phyloP scores from a whole-genome alignment of 495 filamentous ascomycete species.

The Xylaria sp. region DNA sequence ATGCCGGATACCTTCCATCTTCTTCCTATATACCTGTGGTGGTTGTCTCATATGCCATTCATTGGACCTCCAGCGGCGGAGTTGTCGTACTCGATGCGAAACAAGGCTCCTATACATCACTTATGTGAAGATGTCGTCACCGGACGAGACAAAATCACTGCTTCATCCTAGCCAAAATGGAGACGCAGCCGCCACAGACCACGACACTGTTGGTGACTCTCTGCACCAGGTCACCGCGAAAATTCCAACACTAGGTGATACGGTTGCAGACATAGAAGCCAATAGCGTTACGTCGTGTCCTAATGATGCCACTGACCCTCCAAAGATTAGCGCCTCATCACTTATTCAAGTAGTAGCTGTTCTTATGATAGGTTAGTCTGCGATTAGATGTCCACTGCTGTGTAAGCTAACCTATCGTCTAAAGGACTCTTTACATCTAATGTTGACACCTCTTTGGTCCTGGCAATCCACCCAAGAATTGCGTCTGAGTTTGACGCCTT shows the following conservation, averaged over 20 bases:
- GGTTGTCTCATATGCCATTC: background rate
- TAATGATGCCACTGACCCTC: background rate
- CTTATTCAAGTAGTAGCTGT: slow-evolving; percentile 22
- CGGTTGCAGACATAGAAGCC: slow-evolving; percentile 7
- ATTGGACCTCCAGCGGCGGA: background rate
- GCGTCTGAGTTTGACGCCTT: slow-evolving; percentile 71
- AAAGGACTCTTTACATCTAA: slow-evolving; percentile 70
- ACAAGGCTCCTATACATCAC: background rate
- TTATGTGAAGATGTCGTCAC: background rate
- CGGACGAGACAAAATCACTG: slow-evolving; percentile 19
- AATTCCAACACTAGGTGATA: background rate
- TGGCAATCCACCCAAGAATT: slow-evolving; percentile 67
- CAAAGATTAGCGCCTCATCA: slow-evolving; percentile 15
- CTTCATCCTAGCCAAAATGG: slow-evolving; percentile 7
- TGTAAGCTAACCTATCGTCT: slow-evolving; percentile 6
- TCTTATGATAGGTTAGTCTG: slow-evolving; percentile 26
- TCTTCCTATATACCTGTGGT: background rate
- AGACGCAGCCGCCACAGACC: background rate
- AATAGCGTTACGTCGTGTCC: background rate
- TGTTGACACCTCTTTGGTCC: slow-evolving; percentile 66
- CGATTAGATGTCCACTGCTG: too few relatives aligned
- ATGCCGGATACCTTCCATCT: background rate
- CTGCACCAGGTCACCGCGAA: background rate
- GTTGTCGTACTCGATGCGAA: background rate
- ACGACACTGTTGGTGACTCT: background rate